phyloP scores from a whole-genome alignment of 1,139 yeast genomes.

The Yamadazyma atlantica region DNA sequence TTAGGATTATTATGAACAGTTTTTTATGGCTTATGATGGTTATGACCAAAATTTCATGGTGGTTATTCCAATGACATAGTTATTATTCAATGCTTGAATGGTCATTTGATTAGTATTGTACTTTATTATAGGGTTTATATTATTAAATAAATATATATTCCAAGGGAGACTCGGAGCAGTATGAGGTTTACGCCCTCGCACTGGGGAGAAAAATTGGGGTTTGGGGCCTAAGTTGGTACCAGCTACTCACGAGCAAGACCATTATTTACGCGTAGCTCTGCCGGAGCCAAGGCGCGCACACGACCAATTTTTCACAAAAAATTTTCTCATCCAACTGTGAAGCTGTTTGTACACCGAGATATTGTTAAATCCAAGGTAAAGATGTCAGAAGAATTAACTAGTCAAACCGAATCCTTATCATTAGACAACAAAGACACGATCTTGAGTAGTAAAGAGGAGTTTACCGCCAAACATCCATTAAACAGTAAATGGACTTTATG shows the following conservation, averaged over 20 bases:
- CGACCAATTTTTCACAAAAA: constrained; percentile 7
- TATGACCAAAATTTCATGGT: background rate
- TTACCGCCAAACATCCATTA: constrained; percentile 85
- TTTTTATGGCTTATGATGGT: background rate
- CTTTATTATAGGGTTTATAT: background rate
- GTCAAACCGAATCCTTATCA: constrained; percentile 54
- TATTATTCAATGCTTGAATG: background rate
- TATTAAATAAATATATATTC: background rate
- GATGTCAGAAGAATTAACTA: constrained; percentile 55
- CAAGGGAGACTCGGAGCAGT: background rate
- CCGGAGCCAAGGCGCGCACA: background rate
- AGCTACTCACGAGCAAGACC: background rate
- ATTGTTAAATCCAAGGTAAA: constrained; percentile 4
- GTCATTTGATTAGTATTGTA: background rate
- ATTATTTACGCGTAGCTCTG: background rate
- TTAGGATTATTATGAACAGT: background rate
- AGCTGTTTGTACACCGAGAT: background rate
- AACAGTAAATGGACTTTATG: constrained; percentile 95
- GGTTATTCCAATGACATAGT: background rate
- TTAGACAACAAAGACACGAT: constrained; percentile 56
- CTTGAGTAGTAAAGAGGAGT: constrained; percentile 66
- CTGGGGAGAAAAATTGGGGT: no score
- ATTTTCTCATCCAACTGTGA: constrained; percentile 16
- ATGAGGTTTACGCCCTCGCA: background rate
- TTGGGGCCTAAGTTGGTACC: no score